Conservation (phyloP, 257 asterid species). For the Przewalskia tangutica region DNA sequence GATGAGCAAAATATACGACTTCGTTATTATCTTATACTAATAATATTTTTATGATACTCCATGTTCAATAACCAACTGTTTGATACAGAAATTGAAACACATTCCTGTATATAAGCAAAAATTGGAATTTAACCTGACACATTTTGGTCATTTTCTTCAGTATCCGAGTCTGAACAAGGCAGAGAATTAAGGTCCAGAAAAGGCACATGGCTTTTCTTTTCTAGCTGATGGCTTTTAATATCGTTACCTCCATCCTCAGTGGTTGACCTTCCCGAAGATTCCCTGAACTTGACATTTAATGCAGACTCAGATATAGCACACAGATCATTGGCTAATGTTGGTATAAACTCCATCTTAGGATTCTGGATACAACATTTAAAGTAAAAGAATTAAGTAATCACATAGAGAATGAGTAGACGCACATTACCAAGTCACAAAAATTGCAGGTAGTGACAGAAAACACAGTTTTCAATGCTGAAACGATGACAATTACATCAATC, state of each 20-base stretch:
- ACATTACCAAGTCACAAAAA: not conserved
- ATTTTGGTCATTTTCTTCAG: slow-evolving; percentile 12
- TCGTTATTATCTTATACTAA: not conserved
- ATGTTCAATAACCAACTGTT: not conserved
- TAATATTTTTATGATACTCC: not conserved
- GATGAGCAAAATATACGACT: not conserved
- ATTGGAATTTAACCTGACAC: slow-evolving; percentile 16
- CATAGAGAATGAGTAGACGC: not conserved
- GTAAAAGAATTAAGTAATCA: not conserved
- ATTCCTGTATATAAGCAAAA: not conserved
- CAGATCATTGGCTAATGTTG: not conserved
- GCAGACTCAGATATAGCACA: not conserved
- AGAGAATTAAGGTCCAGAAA: slow-evolving; percentile 20
- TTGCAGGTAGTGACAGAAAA: not conserved
- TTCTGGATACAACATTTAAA: not conserved
- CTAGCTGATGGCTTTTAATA: not conserved
- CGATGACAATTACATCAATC: not conserved
- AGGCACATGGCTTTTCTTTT: not conserved
- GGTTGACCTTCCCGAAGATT: not conserved
- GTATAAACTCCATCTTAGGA: not conserved
- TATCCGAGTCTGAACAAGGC: slow-evolving; percentile 16
- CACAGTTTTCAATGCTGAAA: not conserved
- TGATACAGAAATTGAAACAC: not conserved
- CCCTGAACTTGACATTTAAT: not conserved
- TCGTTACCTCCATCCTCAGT: not conserved